Evolutionary conservation across 768 basidiomycete species (phyloP).

Genomic region (Rhodotorula toruloides): DNA sequence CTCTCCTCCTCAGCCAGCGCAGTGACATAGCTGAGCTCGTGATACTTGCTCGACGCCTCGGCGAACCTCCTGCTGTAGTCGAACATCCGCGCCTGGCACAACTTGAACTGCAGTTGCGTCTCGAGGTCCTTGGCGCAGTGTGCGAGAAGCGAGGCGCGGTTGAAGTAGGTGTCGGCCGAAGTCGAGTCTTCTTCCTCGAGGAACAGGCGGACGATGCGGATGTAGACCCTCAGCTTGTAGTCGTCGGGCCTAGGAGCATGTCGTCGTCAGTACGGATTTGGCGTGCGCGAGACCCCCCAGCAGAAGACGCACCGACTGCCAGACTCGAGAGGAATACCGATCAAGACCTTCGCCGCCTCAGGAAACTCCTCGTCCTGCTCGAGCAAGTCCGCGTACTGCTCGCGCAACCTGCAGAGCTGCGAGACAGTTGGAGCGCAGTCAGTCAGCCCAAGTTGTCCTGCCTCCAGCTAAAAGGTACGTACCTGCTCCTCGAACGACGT

Average conservation of each 20-base stretch:
- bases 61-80: constrained; percentile 88
- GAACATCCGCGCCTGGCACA: constrained; percentile 88
- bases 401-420: constrained; percentile 75
- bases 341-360: constrained; percentile 82
- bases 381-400: constrained; percentile 83
- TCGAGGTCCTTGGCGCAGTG: constrained; percentile 73
- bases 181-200: constrained; percentile 95
- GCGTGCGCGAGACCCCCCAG: not conserved
- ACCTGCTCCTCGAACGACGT: constrained; percentile 97
- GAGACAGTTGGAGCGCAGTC: not conserved
- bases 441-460: not conserved
- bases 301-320: constrained; percentile 62
- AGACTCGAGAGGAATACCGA: constrained; percentile 86
- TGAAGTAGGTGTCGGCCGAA: constrained; percentile 97
- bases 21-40: constrained; percentile 59
- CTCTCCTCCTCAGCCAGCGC: constrained; percentile 93
- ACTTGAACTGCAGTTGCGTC: constrained; percentile 75
- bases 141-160: constrained; percentile 83
- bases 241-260: constrained; percentile 56
- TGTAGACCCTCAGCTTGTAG: constrained; percentile 82
- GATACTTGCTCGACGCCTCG: constrained; percentile 88
- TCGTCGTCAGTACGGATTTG: not conserved
- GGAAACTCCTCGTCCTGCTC: constrained; percentile 90
- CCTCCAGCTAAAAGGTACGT: constrained; percentile 39
- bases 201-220: constrained; percentile 86